Evolutionary conservation across 305 asterid genomes (phyloP).

Genomic region (Fraxinus nigra): DNA sequence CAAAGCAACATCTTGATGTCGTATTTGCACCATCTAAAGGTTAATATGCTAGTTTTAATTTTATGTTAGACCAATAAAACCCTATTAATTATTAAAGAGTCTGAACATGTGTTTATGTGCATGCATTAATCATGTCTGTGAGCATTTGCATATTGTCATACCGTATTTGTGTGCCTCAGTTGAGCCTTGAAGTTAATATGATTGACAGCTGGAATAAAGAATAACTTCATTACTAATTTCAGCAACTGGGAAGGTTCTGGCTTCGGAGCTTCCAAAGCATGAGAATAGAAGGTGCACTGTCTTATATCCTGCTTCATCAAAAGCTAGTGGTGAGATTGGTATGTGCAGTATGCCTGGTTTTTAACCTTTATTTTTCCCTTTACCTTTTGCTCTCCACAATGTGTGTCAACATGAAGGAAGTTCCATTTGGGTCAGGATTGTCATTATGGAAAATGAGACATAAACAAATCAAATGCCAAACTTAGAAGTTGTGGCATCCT

Average conservation of each 20-base stretch:
- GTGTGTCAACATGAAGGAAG: background rate
- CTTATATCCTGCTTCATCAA: constrained; percentile 85
- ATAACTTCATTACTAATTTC: constrained; percentile 29
- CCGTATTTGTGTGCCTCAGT: background rate
- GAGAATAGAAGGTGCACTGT: constrained; percentile 51
- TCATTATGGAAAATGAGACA: background rate
- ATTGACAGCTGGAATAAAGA: constrained; percentile 14
- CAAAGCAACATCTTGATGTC: constrained; percentile 45
- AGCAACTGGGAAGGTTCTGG: constrained; percentile 75
- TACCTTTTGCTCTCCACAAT: constrained; percentile 1
- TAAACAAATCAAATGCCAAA: background rate
- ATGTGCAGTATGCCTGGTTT: constrained; percentile 14
- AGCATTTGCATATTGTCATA: constrained; percentile 2
- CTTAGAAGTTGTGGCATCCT: background rate
- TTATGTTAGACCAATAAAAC: constrained; percentile 16
- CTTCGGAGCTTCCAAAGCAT: constrained; percentile 66
- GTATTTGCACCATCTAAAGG: constrained; percentile 82
- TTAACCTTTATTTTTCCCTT: background rate
- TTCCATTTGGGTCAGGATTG: constrained; percentile 1
- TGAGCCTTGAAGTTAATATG: background rate
- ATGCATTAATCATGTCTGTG: constrained; percentile 3
- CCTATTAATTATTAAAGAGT: background rate
- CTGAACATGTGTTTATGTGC: background rate
- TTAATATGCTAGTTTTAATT: constrained; percentile 23
- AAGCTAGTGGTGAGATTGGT: constrained; percentile 80